Conservation (phyloP, 225 moss, liverwort and hornwort species). For the Pseudisothecium myosuroides region DNA sequence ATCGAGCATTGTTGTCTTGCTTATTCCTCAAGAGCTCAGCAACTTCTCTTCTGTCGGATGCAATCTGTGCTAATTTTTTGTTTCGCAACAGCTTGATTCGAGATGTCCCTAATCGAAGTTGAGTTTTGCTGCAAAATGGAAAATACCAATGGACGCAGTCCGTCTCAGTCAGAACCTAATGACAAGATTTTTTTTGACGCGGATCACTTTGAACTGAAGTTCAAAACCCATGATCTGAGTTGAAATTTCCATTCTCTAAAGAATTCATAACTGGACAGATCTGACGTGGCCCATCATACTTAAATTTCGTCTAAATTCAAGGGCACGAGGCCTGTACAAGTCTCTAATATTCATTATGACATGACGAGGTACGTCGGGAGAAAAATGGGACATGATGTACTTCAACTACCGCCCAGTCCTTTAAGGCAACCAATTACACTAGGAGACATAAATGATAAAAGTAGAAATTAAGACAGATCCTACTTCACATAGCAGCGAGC, state of each 20-base stretch:
- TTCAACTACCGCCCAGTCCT: background rate
- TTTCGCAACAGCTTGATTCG: conserved; percentile 65
- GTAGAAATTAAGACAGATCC: background rate
- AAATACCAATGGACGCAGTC: background rate
- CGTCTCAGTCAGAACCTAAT: background rate
- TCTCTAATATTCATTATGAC: background rate
- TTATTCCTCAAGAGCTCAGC: conserved; percentile 34
- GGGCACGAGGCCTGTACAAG: background rate
- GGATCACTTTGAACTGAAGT: background rate
- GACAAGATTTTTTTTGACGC: background rate
- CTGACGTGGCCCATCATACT: background rate
- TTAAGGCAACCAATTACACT: background rate
- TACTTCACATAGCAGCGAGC: background rate
- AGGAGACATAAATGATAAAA: background rate
- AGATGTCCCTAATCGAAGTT: conserved; percentile 52
- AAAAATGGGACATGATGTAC: background rate
- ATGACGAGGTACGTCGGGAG: background rate
- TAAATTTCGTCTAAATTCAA: background rate
- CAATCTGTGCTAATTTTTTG: conserved; percentile 40
- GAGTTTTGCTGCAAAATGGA: conserved; percentile 46
- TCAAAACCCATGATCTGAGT: background rate
- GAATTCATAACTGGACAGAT: background rate
- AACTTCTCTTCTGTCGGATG: conserved; percentile 33
- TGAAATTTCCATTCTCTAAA: background rate
- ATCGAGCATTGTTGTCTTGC: conserved; percentile 55